Percentiles rank a stretch among this genome's conserved stretches.
Evolutionary conservation across 805 yeast genomes (phyloP).

Genomic region (Brettanomyces naardenensis): DNA sequence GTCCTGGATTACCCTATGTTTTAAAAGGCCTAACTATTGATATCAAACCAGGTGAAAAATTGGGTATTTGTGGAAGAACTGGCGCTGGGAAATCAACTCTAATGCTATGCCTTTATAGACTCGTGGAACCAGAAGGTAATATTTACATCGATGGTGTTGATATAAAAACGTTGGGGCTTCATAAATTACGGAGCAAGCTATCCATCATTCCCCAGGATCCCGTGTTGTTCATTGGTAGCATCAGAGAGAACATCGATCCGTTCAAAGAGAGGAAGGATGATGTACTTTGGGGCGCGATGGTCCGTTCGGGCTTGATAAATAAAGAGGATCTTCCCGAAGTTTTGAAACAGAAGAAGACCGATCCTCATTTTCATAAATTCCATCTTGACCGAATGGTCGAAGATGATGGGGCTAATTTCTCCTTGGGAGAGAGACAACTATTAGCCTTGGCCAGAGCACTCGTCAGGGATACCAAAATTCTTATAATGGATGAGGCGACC

Average conservation of each 20-base stretch:
- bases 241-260: constrained; percentile 57
- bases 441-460: constrained; percentile 65
- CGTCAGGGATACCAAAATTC: constrained; percentile 51
- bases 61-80: constrained; percentile 84
- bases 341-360: constrained; percentile 25
- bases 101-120: constrained; percentile 52
- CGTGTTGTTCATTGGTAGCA: constrained; percentile 50
- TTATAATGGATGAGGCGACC: constrained; percentile 71
- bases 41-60: constrained; percentile 50
- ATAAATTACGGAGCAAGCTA: constrained; percentile 45
- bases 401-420: constrained; percentile 63
- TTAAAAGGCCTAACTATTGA: constrained; percentile 36
- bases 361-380: constrained; percentile 41
- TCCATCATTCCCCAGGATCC: constrained; percentile 71
- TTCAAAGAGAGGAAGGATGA: constrained; percentile 43
- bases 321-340: constrained; percentile 25
- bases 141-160: constrained; percentile 52
- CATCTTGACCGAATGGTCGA: constrained; percentile 53
- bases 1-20: constrained; percentile 54
- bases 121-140: constrained; percentile 44
- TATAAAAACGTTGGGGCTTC: constrained; percentile 42
- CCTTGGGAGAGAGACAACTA: constrained; percentile 65
- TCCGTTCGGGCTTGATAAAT: constrained; percentile 49
- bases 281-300: constrained; percentile 49
- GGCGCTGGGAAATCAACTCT: constrained; percentile 77